Evolutionary conservation across 2,329 filamentous ascomycete genomes (phyloP).

Genomic region (Aspergillus pseudoglaucus): DNA sequence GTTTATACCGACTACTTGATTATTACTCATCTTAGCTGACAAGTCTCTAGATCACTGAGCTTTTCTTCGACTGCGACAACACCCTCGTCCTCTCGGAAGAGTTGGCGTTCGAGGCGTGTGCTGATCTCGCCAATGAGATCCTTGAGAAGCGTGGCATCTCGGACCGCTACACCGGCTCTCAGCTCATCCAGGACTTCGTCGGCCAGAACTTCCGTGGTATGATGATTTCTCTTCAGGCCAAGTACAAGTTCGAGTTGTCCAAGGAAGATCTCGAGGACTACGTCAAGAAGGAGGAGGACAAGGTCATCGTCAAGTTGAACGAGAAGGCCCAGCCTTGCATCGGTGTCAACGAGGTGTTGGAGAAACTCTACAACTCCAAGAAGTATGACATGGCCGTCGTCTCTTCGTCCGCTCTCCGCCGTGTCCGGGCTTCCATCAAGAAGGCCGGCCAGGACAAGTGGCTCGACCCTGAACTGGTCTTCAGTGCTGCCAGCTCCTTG

Average conservation of each 20-base stretch:
- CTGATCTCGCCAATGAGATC: slow-evolving; percentile 81
- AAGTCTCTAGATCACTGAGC: slow-evolving; percentile 54
- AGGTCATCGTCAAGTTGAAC: slow-evolving; percentile 74
- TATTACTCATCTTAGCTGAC: slow-evolving; percentile 5
- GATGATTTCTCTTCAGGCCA: slow-evolving; percentile 68
- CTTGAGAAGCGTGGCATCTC: slow-evolving; percentile 59
- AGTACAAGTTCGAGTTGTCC: slow-evolving; percentile 65
- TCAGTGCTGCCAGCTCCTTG: slow-evolving; percentile 74
- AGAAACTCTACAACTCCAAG: slow-evolving; percentile 53
- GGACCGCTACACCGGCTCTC: slow-evolving; percentile 67
- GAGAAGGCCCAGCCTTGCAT: slow-evolving; percentile 61
- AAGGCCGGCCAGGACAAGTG: slow-evolving; percentile 74
- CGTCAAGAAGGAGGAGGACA: slow-evolving; percentile 71
- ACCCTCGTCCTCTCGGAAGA: slow-evolving; percentile 88
- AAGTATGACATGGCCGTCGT: slow-evolving; percentile 75
- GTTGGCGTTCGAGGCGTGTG: slow-evolving; percentile 85
- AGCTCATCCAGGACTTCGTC: slow-evolving; percentile 79
- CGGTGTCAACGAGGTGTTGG: slow-evolving; percentile 62
- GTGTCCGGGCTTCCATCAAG: slow-evolving; percentile 69
- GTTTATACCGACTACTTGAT: slow-evolving; percentile 6
- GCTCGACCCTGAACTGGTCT: slow-evolving; percentile 69
- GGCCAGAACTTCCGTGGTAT: slow-evolving; percentile 94
- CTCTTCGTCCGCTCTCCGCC: slow-evolving; percentile 69
- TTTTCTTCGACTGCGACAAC: slow-evolving; percentile 75
- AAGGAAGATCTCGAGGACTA: slow-evolving; percentile 65